These are phyloP conservation scores for Blastocystis hominis DNA, from an alignment of 352 stramenopile species.

Conservation along the genomic window DNA sequence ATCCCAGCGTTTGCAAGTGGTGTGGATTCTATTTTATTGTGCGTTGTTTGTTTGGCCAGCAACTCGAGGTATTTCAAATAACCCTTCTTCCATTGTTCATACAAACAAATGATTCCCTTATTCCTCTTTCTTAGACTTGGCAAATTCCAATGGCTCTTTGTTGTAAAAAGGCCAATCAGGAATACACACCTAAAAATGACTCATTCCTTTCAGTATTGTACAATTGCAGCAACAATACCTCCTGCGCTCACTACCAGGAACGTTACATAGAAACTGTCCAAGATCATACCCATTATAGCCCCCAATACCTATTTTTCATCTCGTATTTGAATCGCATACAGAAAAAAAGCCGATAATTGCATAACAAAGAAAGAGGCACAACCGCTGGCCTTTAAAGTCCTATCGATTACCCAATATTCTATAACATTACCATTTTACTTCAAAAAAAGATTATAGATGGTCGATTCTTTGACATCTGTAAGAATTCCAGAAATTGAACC, in stretches of 20 bases:
- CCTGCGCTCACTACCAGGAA: neutral
- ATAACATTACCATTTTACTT: neutral
- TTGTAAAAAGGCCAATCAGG: slow-evolving; percentile 52
- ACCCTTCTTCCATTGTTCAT: neutral
- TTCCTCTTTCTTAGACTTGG: neutral
- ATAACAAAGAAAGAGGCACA: slow-evolving; percentile 29
- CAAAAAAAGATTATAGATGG: neutral
- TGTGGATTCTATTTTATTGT: slow-evolving; percentile 31
- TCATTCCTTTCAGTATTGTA: neutral
- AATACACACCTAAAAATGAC: slow-evolving; percentile 38
- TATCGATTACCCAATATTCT: neutral
- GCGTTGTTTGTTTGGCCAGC: neutral
- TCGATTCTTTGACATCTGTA: neutral
- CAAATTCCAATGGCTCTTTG: slow-evolving; percentile 4
- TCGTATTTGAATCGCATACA: neutral
- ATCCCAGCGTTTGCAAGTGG: neutral
- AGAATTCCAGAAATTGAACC: neutral
- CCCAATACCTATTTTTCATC: neutral
- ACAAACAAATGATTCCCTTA: slow-evolving; percentile 1
- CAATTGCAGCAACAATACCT: slow-evolving; percentile 28
- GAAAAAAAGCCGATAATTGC: slow-evolving; percentile 36
- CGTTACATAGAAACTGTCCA: slow-evolving; percentile 43
- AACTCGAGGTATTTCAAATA: neutral
- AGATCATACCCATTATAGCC: slow-evolving; percentile 14
- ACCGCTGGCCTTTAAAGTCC: slow-evolving; percentile 39